phyloP scores from a whole-genome alignment of 2,329 filamentous ascomycete species.

The Amylocarpus encephaloides region DNA sequence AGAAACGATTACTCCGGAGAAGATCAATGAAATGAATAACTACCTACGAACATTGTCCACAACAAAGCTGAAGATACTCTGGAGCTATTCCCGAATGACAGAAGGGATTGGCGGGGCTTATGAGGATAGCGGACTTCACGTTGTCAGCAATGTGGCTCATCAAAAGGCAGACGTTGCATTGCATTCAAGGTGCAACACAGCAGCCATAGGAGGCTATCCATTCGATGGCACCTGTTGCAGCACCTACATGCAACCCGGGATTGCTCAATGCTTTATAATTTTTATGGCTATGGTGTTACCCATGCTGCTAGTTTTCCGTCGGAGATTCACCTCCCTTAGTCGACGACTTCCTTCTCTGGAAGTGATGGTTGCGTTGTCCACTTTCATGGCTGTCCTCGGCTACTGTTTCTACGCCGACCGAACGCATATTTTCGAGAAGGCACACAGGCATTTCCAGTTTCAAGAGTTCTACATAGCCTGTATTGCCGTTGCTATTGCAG shows the following conservation, averaged over 20 bases:
- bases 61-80: slow-evolving; percentile 39
- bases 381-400: slow-evolving; percentile 22
- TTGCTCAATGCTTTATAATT: slow-evolving; percentile 34
- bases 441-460: slow-evolving; percentile 39
- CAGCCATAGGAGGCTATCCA: slow-evolving; percentile 35
- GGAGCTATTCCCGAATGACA: slow-evolving; percentile 46
- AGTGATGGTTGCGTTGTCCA: slow-evolving; percentile 17
- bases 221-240: slow-evolving; percentile 48
- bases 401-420: slow-evolving; percentile 51
- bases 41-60: slow-evolving; percentile 40
- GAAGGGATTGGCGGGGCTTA: slow-evolving; percentile 34
- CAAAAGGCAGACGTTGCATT: slow-evolving; percentile 47
- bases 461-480: slow-evolving; percentile 31
- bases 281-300: slow-evolving; percentile 29
- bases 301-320: slow-evolving; percentile 18
- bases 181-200: slow-evolving; percentile 45
- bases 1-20: slow-evolving; percentile 40
- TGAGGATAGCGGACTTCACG: slow-evolving; percentile 43
- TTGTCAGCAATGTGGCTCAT: slow-evolving; percentile 39
- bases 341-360: slow-evolving; percentile 18
- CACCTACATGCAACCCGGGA: slow-evolving; percentile 35
- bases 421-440: slow-evolving; percentile 46
- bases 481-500: slow-evolving; percentile 25
- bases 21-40: slow-evolving; percentile 46
- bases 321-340: slow-evolving; percentile 10